A percentile compares a stretch with the other conserved stretches of the same genome.
These are phyloP conservation scores for Aspergillus wentii DNA, from an alignment of 495 filamentous ascomycete species.

Conservation along the genomic window DNA sequence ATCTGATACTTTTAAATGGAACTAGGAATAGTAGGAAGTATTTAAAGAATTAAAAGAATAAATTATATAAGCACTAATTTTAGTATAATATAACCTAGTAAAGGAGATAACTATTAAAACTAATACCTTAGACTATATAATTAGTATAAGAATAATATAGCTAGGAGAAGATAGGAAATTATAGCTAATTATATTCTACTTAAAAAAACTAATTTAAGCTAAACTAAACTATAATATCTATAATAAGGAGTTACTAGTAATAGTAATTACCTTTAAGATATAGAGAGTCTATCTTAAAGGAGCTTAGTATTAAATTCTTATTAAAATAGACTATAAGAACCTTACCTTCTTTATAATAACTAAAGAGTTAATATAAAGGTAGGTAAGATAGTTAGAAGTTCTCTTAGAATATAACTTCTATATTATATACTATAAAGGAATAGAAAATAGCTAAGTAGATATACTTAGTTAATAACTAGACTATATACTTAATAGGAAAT, in stretches of 20 bases:
- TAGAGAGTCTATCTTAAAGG: conserved; percentile 7
- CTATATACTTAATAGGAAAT: conserved; percentile 7
- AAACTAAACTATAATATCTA: conserved; percentile 4
- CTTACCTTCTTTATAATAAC: conserved; percentile 13
- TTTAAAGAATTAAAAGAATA: conserved; percentile 9
- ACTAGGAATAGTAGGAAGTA: neutral
- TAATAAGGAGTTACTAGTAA: conserved; percentile 4
- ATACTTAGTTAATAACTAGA: conserved; percentile 9
- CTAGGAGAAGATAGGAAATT: conserved; percentile 2
- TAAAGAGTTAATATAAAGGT: conserved; percentile 10
- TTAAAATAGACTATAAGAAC: conserved; percentile 16
- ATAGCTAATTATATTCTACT: neutral
- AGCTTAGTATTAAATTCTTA: conserved; percentile 5
- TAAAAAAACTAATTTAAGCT: neutral
- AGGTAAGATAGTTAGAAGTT: conserved; percentile 9
- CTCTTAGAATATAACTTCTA: conserved; percentile 8
- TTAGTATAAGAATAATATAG: neutral
- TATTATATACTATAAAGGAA: conserved; percentile 12
- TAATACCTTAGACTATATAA: neutral
- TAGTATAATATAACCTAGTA: neutral
- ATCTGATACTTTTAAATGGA: conserved; percentile 7
- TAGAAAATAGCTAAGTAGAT: conserved; percentile 7
- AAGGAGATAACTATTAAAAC: neutral
- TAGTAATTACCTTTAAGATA: conserved; percentile 2
- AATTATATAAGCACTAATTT: neutral